Percentiles rank a stretch among this genome's conserved stretches.
Evolutionary conservation across 1,284 basidiomycete species (phyloP).

Genomic region (Phellopilus nigrolimitatus): DNA sequence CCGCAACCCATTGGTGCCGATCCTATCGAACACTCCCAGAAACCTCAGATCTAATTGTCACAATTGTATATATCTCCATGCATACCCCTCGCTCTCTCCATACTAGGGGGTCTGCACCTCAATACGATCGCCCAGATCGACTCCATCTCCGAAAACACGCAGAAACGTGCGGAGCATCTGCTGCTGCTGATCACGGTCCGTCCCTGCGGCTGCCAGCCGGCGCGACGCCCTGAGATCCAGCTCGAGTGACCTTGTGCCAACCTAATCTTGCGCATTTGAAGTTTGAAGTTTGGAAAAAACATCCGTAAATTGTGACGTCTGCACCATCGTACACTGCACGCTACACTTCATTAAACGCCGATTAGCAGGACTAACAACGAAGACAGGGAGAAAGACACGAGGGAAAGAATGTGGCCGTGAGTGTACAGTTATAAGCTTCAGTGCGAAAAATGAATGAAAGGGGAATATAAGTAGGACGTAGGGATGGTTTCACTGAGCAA

Average conservation of each 20-base stretch:
- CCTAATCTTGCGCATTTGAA: not conserved
- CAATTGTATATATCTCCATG: not conserved
- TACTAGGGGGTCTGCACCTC: no score
- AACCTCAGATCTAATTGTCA: constrained; percentile 14
- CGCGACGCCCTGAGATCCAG: no score
- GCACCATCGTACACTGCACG: not conserved
- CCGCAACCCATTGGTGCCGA: no score
- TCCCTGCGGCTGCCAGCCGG: no score
- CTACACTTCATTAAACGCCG: constrained; percentile 1
- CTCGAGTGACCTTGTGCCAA: no score
- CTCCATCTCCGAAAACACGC: no score
- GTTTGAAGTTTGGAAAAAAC: constrained; percentile 7
- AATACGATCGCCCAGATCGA: no score
- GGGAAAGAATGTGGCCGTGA: constrained; percentile 7
- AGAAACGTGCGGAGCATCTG: no score
- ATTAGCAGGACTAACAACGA: constrained; percentile 1
- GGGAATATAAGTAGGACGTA: constrained; percentile 2
- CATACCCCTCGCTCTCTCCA: not conserved
- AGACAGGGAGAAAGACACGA: constrained; percentile 7
- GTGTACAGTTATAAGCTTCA: constrained; percentile 12
- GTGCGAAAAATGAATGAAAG: not conserved
- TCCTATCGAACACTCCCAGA: no score
- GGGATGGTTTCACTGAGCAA: not conserved
- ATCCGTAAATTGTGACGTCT: not conserved
- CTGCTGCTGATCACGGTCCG: no score